A percentile compares a stretch with the other conserved stretches of the same genome.
Conservation (phyloP, 2,329 filamentous ascomycete species). For the Ophiosphaerella herpotricha region DNA sequence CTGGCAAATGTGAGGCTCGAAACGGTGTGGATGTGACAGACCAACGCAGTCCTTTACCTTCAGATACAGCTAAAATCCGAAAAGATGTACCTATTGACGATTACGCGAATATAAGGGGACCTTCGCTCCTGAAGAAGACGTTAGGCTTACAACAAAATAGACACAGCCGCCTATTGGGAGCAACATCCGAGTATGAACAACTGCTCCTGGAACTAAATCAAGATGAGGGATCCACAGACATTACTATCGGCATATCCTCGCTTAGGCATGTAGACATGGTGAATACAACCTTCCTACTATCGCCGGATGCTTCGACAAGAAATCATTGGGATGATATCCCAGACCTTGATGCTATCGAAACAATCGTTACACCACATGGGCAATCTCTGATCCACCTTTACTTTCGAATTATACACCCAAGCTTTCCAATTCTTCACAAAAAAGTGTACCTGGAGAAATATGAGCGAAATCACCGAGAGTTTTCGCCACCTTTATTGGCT, state of each 20-base stretch:
- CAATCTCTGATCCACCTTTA: constrained; percentile 73
- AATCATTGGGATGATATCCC: constrained; percentile 37
- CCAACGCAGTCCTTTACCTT: constrained; percentile 7
- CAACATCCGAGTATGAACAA: constrained; percentile 37
- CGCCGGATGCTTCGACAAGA: constrained; percentile 31
- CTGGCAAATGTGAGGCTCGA: not conserved
- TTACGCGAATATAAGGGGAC: constrained; percentile 41
- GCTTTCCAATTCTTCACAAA: constrained; percentile 64
- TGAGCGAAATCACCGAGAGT: constrained; percentile 60
- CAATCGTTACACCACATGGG: constrained; percentile 71
- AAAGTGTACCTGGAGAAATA: constrained; percentile 67
- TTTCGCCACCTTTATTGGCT: constrained; percentile 63
- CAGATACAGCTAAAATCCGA: constrained; percentile 21
- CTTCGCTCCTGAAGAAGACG: constrained; percentile 42
- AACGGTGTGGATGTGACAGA: not conserved
- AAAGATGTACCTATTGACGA: constrained; percentile 34
- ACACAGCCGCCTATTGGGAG: constrained; percentile 36
- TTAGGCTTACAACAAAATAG: constrained; percentile 39
- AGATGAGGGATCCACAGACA: constrained; percentile 12
- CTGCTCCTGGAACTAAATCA: constrained; percentile 25
- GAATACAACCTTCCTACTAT: constrained; percentile 32
- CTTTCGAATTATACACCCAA: constrained; percentile 67
- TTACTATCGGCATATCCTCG: constrained; percentile 16
- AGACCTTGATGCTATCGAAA: constrained; percentile 72
- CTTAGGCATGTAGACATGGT: constrained; percentile 31